Conservation (phyloP, 148 eudicot species). For the Euryodendron excelsum region DNA sequence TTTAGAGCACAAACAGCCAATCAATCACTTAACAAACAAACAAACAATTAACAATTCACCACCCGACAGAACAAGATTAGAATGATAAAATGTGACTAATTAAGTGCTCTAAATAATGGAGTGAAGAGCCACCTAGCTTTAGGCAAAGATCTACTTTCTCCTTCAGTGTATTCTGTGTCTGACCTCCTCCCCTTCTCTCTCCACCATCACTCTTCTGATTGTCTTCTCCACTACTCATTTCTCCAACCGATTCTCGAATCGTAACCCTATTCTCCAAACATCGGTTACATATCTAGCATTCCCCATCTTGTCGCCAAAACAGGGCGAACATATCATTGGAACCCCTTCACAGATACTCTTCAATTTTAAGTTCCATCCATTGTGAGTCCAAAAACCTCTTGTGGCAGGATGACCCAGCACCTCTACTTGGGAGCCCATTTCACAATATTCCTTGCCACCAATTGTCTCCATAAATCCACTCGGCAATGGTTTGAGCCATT, state of each 20-base stretch:
- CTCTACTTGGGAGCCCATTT: slow-evolving; percentile 64
- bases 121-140: slow-evolving; percentile 46
- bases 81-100: slow-evolving; percentile 32
- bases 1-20: no score
- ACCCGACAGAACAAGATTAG: slow-evolving; percentile 7
- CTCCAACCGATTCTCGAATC: slow-evolving; percentile 30
- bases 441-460: slow-evolving; percentile 42
- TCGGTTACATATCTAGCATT: slow-evolving; percentile 46
- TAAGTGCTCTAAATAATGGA: slow-evolving; percentile 32
- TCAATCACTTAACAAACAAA: no score
- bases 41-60: background rate
- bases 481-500: slow-evolving; percentile 36
- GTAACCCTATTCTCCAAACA: slow-evolving; percentile 47
- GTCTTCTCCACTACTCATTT: slow-evolving; percentile 26
- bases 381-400: slow-evolving; percentile 57
- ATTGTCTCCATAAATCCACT: slow-evolving; percentile 25
- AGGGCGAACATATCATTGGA: slow-evolving; percentile 60
- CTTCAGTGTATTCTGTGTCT: slow-evolving; percentile 39
- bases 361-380: slow-evolving; percentile 64
- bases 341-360: slow-evolving; percentile 65
- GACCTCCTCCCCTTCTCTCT: slow-evolving; percentile 49
- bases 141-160: slow-evolving; percentile 37
- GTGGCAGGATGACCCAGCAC: slow-evolving; percentile 50
- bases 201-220: slow-evolving; percentile 41
- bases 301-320: slow-evolving; percentile 38